Percentiles rank a stretch among this genome's conserved stretches.
Conservation (phyloP, 768 basidiomycete genomes). For the Psilocybe sp. region DNA sequence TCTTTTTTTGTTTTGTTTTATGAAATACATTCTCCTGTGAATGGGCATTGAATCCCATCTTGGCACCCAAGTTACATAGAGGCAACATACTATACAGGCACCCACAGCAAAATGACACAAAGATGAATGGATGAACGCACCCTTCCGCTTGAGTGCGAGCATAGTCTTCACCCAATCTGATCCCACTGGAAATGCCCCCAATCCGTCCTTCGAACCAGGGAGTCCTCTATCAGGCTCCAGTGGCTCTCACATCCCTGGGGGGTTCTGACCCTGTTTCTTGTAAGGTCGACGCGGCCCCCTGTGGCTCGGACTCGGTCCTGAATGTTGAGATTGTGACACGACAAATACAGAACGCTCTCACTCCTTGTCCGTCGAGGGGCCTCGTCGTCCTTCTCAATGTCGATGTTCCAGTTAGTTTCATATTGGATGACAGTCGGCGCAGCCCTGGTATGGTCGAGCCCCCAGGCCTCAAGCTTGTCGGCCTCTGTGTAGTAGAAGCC, state of each 20-base stretch:
- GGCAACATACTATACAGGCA: no score
- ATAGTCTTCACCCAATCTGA: slow-evolving; percentile 73
- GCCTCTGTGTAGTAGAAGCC: slow-evolving; percentile 76
- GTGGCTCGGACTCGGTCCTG: slow-evolving; percentile 23
- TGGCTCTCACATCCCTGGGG: slow-evolving; percentile 35
- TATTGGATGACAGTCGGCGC: slow-evolving; percentile 75
- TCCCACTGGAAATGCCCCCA: slow-evolving; percentile 68
- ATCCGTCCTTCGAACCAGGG: slow-evolving; percentile 74
- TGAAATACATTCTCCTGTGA: no score
- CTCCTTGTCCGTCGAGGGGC: slow-evolving; percentile 22
- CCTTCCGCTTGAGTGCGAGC: slow-evolving; percentile 74
- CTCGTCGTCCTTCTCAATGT: slow-evolving; percentile 68
- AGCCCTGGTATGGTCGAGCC: slow-evolving; percentile 73
- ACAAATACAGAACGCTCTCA: slow-evolving; percentile 46
- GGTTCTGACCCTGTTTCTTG: slow-evolving; percentile 37
- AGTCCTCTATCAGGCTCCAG: slow-evolving; percentile 69
- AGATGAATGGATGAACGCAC: slow-evolving; percentile 26
- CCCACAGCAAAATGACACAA: background rate
- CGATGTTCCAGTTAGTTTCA: slow-evolving; percentile 83
- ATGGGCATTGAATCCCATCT: no score
- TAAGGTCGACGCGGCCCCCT: slow-evolving; percentile 53
- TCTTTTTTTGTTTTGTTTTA: no score
- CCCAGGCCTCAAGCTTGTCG: slow-evolving; percentile 66
- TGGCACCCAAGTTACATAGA: no score
- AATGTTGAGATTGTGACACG: slow-evolving; percentile 34